A percentile compares a stretch with the other conserved stretches of the same genome.
phyloP scores from a whole-genome alignment of 2,329 filamentous ascomycete species.

The Trichocomaceae sp. region DNA sequence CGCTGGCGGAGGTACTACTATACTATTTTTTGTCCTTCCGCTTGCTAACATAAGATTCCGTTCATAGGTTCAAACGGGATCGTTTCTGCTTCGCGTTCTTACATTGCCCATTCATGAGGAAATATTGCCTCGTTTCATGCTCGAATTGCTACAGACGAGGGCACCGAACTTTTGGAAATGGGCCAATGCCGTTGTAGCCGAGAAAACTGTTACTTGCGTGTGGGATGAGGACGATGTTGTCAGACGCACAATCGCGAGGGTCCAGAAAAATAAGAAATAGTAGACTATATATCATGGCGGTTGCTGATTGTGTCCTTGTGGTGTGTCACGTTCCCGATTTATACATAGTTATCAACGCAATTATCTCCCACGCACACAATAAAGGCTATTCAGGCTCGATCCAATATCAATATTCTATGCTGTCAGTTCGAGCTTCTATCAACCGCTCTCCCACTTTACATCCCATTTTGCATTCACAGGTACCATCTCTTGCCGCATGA shows the following conservation, averaged over 20 bases:
- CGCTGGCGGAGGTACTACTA: too few relatives aligned
- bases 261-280: too few relatives aligned
- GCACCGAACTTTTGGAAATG: constrained; percentile 1
- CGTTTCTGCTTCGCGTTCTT: not conserved
- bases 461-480: constrained; percentile 14
- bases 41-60: too few relatives aligned
- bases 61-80: not conserved
- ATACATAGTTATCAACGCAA: too few relatives aligned
- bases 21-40: too few relatives aligned
- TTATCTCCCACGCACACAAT: too few relatives aligned
- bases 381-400: too few relatives aligned
- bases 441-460: constrained; percentile 18
- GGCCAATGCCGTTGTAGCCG: not conserved
- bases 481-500: constrained; percentile 15
- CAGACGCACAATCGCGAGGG: not conserved
- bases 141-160: not conserved
- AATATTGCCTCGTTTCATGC: not conserved
- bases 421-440: too few relatives aligned
- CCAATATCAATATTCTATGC: too few relatives aligned
- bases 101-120: not conserved
- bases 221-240: not conserved
- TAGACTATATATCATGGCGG: too few relatives aligned
- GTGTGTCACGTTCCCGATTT: too few relatives aligned
- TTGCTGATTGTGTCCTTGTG: too few relatives aligned
- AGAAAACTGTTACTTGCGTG: not conserved